These are phyloP conservation scores for Geotrichum candidum DNA, from an alignment of 1,139 yeast genomes.

Conservation along the genomic window DNA sequence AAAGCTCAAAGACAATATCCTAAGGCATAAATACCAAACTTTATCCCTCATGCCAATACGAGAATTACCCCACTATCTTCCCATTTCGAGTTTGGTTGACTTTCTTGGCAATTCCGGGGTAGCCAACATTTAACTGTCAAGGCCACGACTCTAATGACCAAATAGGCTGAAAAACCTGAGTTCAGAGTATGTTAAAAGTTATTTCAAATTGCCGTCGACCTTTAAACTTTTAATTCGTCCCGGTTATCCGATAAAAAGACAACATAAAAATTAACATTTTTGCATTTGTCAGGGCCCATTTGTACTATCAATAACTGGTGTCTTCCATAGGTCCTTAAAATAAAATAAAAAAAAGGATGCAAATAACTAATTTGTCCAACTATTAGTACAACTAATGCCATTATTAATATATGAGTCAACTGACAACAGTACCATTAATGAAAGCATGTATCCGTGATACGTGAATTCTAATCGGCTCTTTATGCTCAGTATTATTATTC, in stretches of 20 bases:
- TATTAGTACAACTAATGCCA: not conserved
- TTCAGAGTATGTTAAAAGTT: not conserved
- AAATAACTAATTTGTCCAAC: not conserved
- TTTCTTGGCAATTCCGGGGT: not conserved
- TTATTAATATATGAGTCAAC: not conserved
- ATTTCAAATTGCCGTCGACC: not conserved
- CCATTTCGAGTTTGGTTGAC: not conserved
- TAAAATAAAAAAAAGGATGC: not conserved
- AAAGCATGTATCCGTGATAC: not conserved
- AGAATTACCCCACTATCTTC: not conserved
- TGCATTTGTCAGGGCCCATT: not conserved
- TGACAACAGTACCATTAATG: not conserved
- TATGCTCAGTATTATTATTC: not conserved
- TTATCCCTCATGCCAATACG: not conserved
- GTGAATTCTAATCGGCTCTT: not conserved
- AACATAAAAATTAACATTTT: not conserved
- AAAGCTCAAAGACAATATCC: not conserved
- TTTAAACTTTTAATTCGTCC: not conserved
- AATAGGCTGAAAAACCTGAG: not conserved
- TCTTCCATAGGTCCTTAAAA: not conserved
- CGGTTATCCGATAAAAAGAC: not conserved
- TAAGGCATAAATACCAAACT: not conserved
- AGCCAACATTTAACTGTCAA: not conserved
- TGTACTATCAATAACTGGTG: not conserved
- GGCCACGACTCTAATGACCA: not conserved